These are phyloP conservation scores for Pseudogymnoascus sp. DNA, from an alignment of 2,329 filamentous ascomycete species.

Conservation along the genomic window DNA sequence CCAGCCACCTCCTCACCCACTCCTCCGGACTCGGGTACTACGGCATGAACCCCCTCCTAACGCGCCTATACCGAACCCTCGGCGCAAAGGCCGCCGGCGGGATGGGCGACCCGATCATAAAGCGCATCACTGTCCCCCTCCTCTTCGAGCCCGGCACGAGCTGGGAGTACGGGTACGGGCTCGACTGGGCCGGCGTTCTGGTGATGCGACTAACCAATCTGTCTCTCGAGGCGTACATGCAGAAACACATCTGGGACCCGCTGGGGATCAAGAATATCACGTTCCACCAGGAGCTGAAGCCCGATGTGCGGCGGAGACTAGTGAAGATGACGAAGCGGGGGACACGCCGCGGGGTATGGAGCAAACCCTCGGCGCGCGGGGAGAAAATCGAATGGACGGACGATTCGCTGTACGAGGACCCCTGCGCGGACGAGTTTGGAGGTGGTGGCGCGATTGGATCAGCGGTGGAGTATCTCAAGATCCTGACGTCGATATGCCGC, in stretches of 20 bases:
- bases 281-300: conserved; percentile 21
- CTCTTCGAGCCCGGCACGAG: conserved; percentile 55
- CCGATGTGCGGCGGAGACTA: conserved; percentile 16
- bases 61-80: conserved; percentile 9
- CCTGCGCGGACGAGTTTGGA: conserved; percentile 23
- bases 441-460: conserved; percentile 32
- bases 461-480: conserved; percentile 36
- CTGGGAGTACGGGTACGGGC: conserved; percentile 49
- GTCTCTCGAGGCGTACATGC: conserved; percentile 19
- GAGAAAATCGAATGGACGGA: conserved; percentile 10
- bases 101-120: not conserved
- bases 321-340: conserved; percentile 16
- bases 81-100: conserved; percentile 4
- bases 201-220: conserved; percentile 34
- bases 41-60: conserved; percentile 11
- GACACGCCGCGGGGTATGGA: not conserved
- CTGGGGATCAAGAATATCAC: conserved; percentile 20
- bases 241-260: conserved; percentile 20
- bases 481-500: conserved; percentile 39
- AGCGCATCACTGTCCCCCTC: conserved; percentile 35
- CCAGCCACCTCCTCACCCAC: conserved; percentile 24
- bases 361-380: not conserved
- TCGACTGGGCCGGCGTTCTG: conserved; percentile 49
- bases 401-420: conserved; percentile 15
- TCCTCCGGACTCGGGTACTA: conserved; percentile 22